Percentiles rank a stretch among this genome's conserved stretches.
phyloP scores from a whole-genome alignment of 2,329 filamentous ascomycete genomes.

The Trichoderma asperellum region DNA sequence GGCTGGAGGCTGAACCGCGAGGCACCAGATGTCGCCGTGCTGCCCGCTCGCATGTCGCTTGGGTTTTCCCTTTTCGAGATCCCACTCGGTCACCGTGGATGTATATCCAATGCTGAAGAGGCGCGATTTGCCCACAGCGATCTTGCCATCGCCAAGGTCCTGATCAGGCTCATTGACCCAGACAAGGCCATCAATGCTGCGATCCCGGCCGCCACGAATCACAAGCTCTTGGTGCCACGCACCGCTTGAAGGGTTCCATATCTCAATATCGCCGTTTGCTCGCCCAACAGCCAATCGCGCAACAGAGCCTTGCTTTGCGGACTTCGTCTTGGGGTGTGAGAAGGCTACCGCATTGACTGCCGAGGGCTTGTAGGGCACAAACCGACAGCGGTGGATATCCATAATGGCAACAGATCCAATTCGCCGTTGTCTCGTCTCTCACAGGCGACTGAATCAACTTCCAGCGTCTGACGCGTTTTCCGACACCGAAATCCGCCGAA shows the following conservation, averaged over 20 bases:
- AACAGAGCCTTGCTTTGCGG: constrained; percentile 56
- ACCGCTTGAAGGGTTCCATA: constrained; percentile 87
- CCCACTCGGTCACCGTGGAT: constrained; percentile 91
- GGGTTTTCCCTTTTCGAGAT: constrained; percentile 77
- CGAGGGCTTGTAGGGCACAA: constrained; percentile 88
- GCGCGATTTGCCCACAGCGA: constrained; percentile 71
- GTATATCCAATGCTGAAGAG: constrained; percentile 97
- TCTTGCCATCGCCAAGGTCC: constrained; percentile 63
- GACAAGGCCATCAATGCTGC: constrained; percentile 85
- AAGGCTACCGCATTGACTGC: constrained; percentile 95
- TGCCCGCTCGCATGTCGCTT: constrained; percentile 85
- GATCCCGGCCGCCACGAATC: constrained; percentile 79
- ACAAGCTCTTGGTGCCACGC: constrained; percentile 89
- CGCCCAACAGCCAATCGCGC: constrained; percentile 85
- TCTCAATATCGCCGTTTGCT: constrained; percentile 94
- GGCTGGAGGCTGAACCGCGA: constrained; percentile 75
- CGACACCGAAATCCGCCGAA: constrained; percentile 29
- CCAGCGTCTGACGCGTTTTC: constrained; percentile 9
- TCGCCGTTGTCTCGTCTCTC: constrained; percentile 23
- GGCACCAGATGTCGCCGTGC: constrained; percentile 95
- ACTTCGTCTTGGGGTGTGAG: constrained; percentile 67
- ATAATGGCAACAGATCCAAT: constrained; percentile 51
- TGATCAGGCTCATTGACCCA: constrained; percentile 89
- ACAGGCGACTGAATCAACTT: constrained; percentile 4
- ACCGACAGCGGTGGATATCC: constrained; percentile 97